These are phyloP conservation scores for Casuarina equisetifolia DNA, from an alignment of 306 rosid genomes.

Conservation along the genomic window DNA sequence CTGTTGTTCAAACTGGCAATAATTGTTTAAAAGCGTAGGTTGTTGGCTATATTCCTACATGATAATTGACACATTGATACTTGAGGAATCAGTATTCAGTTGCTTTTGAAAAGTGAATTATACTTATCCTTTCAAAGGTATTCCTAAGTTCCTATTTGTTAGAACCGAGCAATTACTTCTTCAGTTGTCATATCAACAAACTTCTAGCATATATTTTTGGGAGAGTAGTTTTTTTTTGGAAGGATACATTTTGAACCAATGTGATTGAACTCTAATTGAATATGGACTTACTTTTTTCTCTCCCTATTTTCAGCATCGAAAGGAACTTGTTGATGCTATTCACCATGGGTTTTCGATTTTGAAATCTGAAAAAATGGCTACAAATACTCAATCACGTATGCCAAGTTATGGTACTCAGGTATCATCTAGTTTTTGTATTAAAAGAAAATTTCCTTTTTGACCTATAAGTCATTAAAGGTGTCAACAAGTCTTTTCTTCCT, in stretches of 20 bases:
- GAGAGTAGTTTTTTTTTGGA: neutral
- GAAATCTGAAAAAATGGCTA: conserved; percentile 68
- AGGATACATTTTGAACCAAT: conserved; percentile 8
- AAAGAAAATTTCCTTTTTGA: neutral
- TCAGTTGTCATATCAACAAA: conserved; percentile 16
- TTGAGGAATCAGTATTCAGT: neutral
- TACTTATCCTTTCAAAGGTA: conserved; percentile 14
- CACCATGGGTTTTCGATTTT: conserved; percentile 65
- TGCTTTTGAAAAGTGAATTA: conserved; percentile 6
- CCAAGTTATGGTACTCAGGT: conserved; percentile 99
- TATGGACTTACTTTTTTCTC: conserved; percentile 10
- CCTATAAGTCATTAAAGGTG: conserved; percentile 7
- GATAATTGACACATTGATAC: neutral
- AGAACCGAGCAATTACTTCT: conserved; percentile 1
- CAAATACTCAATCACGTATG: conserved; percentile 83
- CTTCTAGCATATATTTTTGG: conserved; percentile 8
- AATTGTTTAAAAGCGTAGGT: neutral
- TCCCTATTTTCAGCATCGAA: conserved; percentile 65
- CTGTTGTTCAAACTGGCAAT: neutral
- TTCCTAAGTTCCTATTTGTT: conserved; percentile 3
- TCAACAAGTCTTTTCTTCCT: conserved; percentile 11
- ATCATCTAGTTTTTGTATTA: conserved; percentile 18
- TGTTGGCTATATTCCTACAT: neutral
- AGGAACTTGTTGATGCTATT: conserved; percentile 76
- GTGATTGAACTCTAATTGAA: conserved; percentile 8